These are phyloP conservation scores for Diaporthe ilicicola DNA, from an alignment of 2,329 filamentous ascomycete species.

Conservation along the genomic window DNA sequence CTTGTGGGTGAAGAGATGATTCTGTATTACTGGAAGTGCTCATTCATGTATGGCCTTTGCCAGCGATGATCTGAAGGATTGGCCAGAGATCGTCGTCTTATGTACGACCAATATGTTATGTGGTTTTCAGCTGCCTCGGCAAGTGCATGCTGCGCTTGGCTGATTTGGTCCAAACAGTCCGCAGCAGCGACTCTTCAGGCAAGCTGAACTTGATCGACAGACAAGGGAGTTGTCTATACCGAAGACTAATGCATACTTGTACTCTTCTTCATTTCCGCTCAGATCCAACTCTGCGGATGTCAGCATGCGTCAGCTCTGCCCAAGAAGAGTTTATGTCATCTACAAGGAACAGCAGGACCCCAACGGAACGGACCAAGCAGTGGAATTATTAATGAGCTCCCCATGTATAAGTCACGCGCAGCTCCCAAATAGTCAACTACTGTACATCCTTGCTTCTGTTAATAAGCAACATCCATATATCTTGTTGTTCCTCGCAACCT, in stretches of 20 bases:
- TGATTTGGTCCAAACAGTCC: background rate
- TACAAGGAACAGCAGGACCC: too few relatives aligned
- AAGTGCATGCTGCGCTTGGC: background rate
- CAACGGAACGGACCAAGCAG: too few relatives aligned
- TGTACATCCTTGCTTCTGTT: too few relatives aligned
- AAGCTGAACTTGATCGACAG: background rate
- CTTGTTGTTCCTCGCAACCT: background rate
- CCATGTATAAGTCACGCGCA: too few relatives aligned
- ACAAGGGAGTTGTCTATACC: background rate
- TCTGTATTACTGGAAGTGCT: background rate
- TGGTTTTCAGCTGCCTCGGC: constrained; percentile 20
- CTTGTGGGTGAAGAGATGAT: too few relatives aligned
- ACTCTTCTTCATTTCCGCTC: background rate
- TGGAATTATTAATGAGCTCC: too few relatives aligned
- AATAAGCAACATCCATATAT: background rate
- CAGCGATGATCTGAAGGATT: background rate
- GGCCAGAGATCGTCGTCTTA: background rate
- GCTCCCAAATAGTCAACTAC: too few relatives aligned
- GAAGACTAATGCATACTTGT: too few relatives aligned
- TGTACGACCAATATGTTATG: background rate
- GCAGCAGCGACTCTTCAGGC: background rate
- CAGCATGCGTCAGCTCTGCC: background rate
- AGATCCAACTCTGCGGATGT: background rate
- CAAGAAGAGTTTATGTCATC: too few relatives aligned
- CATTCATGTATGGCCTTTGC: background rate